phyloP scores from a whole-genome alignment of 1,139 yeast genomes.

The Pichia kudriavzevii region DNA sequence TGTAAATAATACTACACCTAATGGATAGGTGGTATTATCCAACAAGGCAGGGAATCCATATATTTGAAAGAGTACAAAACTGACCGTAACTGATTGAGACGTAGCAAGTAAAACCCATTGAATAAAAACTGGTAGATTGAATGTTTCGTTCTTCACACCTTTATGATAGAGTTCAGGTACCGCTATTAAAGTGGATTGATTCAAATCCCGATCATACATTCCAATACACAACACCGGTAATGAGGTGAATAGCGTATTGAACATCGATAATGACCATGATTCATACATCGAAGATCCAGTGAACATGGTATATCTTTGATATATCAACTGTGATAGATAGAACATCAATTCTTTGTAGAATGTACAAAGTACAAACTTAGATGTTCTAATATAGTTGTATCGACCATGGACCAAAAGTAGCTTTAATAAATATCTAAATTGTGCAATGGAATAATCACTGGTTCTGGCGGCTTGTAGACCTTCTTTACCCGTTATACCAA shows the following conservation, averaged over 20 bases:
- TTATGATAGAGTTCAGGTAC: slow-evolving; percentile 82
- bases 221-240: slow-evolving; percentile 88
- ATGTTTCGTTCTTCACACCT: slow-evolving; percentile 71
- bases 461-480: slow-evolving; percentile 95
- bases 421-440: slow-evolving; percentile 77
- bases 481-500: slow-evolving; percentile 95
- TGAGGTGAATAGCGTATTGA: slow-evolving; percentile 90
- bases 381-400: slow-evolving; percentile 85
- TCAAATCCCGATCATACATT: slow-evolving; percentile 88
- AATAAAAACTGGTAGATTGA: slow-evolving; percentile 61
- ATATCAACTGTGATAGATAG: slow-evolving; percentile 80
- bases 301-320: slow-evolving; percentile 79
- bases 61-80: slow-evolving; percentile 56
- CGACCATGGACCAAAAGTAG: slow-evolving; percentile 89
- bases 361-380: slow-evolving; percentile 87
- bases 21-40: slow-evolving; percentile 75
- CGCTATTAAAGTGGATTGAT: slow-evolving; percentile 81
- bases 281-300: slow-evolving; percentile 93
- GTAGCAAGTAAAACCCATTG: slow-evolving; percentile 79
- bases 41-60: slow-evolving; percentile 62
- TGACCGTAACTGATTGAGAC: slow-evolving; percentile 60
- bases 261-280: slow-evolving; percentile 95
- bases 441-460: slow-evolving; percentile 93
- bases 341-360: slow-evolving; percentile 90
- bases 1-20: slow-evolving; percentile 71